Base-by-base conservation (phyloP, 2,329 filamentous ascomycete genomes). In the Ophiocordyceps camponoti-saundersi region DNA sequence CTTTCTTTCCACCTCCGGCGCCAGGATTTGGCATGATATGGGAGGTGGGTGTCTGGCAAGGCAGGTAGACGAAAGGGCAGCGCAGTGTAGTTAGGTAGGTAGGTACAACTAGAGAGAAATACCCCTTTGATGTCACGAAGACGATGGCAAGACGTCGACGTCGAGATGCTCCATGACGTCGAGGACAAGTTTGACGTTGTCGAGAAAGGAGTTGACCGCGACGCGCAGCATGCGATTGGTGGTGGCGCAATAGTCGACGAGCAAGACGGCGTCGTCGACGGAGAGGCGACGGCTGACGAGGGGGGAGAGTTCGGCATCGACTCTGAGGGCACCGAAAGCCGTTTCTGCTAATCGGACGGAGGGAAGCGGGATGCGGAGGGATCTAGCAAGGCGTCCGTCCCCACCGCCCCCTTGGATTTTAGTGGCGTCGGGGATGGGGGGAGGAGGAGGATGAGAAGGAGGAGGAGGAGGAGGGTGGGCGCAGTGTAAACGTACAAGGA, bases 181-280 rank as follows among this genome's bases (percentile, higher is more conserved):
- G 41, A 95, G 63, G 1, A 95, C 82, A 6, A 95, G 78, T 46
- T 79, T 78, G 48, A 95, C 63, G 55, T 83, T 93, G 57, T 96
- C 90, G 72, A 96, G 88, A 64, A 95, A 95, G 11, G 88, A 87
- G 65, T 96, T 96, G 48, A 95, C 89, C 3, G 90, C 85, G 2
- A 98, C 92, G 42, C 92, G 81, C 48, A 98, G 73, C 90, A 96
- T 96, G 54, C 92, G 82, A 61, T 95, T 95, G 20, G 92, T 96
- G 0, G 87, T 87, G 1, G 92, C 92, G 47, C 73, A 75, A 65
- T 96, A 96, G 50, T 82, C 75, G 11, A 85, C 82, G 50, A 74
- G 71, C 44, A 96, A 69, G 5, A 89, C 40, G 44, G 12, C 53
- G 49, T 23, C 44, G 26, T 66, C 64, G 45, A 87, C 69, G 40